Evolutionary conservation across 768 basidiomycete species (phyloP), one percentile per base, ranked within the genome.

Genomic region (Hortiboletus campestris): DNA sequence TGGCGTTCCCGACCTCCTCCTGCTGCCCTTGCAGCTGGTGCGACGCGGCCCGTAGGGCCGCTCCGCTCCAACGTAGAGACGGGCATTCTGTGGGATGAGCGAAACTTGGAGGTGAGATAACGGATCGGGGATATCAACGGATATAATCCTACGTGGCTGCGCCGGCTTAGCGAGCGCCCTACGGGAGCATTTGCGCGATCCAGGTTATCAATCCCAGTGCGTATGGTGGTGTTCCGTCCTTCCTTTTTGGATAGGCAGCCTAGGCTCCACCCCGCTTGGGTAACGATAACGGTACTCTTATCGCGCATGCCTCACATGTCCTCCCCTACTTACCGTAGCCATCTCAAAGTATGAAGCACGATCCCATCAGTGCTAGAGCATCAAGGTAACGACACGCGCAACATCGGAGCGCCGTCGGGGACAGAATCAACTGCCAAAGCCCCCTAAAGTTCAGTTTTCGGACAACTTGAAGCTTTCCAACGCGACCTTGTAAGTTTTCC

Each of bases 21-120:
- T n/a, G n/a, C n/a, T 80, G 57, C 85, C 80, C 57, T 74, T 74
- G 13, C 55, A n/a, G n/a, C n/a, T n/a, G 49, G 52, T 61, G 81
- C 16, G 81, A 70, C 2, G 82, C 82, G 2, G 83, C 85, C 85
- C 17, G 82, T 85, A 82, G 85, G 2, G 76, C 85, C 28, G 71
- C 62, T 46, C n/a, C n/a, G n/a, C n/a, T n/a, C n/a, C n/a, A 82
- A 65, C 4, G 66, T 67, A 22, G 63, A 64, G 39, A 70, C 62
- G 29, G 64, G 19, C 61, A 74, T 72, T 45, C 46, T 60, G 51
- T 36, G 56, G 42, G 22, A 32, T 10, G 55, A 31, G 44, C 17
- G 45, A 51, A 38, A n/a, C n/a, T n/a, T n/a, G n/a, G n/a, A 31
- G 39, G 40, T 38, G 63, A 61, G 49, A 58, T 36, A 32, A 50